A percentile compares a stretch with the other conserved stretches of the same genome.
Conservation (phyloP, 805 yeast genomes). For the Yueomyces sinensis region DNA sequence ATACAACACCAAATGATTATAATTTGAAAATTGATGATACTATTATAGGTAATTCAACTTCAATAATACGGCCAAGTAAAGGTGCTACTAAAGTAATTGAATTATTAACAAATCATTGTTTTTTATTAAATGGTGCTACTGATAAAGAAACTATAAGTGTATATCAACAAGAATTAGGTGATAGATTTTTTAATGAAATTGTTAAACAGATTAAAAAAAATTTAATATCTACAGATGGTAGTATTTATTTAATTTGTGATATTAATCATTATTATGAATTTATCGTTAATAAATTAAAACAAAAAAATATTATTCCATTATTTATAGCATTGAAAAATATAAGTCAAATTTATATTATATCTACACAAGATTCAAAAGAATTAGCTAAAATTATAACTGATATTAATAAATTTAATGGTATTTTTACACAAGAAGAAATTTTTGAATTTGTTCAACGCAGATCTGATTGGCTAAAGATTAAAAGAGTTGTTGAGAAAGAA, state of each 20-base stretch:
- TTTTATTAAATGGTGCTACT: slow-evolving; percentile 63
- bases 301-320: slow-evolving; percentile 58
- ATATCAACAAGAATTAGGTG: slow-evolving; percentile 88
- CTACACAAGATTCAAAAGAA: slow-evolving; percentile 55
- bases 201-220: slow-evolving; percentile 66
- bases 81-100: slow-evolving; percentile 55
- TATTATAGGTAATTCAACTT: slow-evolving; percentile 19
- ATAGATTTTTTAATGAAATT: slow-evolving; percentile 63
- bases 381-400: slow-evolving; percentile 77
- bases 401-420: slow-evolving; percentile 73
- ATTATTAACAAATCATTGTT: slow-evolving; percentile 58
- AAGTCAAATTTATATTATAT: slow-evolving; percentile 71
- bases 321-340: slow-evolving; percentile 72
- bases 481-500: slow-evolving; percentile 77
- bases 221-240: slow-evolving; percentile 69
- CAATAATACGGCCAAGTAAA: slow-evolving; percentile 30
- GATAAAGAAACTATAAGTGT: slow-evolving; percentile 84
- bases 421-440: slow-evolving; percentile 87
- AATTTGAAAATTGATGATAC: slow-evolving; percentile 28
- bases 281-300: slow-evolving; percentile 41
- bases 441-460: slow-evolving; percentile 82
- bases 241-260: slow-evolving; percentile 70
- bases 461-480: slow-evolving; percentile 71
- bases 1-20: slow-evolving; percentile 47
- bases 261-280: slow-evolving; percentile 68